A percentile compares a stretch with the other conserved stretches of the same genome.
Conservation (phyloP, 768 basidiomycete species). For the Amanita thiersii region DNA sequence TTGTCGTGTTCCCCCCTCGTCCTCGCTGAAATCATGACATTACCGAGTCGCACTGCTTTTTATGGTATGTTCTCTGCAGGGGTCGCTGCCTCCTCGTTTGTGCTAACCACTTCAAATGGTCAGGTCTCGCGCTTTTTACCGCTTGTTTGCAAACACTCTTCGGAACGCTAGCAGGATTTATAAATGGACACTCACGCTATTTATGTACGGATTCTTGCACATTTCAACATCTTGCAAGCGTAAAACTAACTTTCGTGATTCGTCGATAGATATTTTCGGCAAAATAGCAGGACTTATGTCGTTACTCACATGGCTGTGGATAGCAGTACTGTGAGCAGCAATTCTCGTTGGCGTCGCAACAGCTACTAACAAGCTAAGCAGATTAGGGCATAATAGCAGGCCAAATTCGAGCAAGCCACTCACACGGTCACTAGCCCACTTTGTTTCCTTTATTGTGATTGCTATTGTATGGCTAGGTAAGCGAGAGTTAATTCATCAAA, state of each 20-base stretch:
- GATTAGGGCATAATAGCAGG: constrained; percentile 21
- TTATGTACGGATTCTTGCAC: constrained; percentile 17
- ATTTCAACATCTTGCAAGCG: not conserved
- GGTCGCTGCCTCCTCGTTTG: too few relatives aligned
- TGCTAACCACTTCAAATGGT: too few relatives aligned
- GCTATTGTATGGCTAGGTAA: constrained; percentile 24
- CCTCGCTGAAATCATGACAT: not conserved
- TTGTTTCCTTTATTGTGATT: constrained; percentile 22
- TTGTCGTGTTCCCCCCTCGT: too few relatives aligned
- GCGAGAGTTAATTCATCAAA: constrained; percentile 1
- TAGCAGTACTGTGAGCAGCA: constrained; percentile 22
- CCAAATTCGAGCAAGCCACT: constrained; percentile 21
- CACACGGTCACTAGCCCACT: constrained; percentile 23
- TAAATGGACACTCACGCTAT: constrained; percentile 22
- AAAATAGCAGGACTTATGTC: constrained; percentile 22
- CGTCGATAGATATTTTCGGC: constrained; percentile 21
- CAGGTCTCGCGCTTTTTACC: constrained; percentile 25
- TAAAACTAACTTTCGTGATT: not conserved
- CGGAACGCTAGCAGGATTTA: constrained; percentile 24
- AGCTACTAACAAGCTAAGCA: constrained; percentile 9
- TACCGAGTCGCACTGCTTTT: not conserved
- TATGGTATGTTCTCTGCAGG: constrained; percentile 1
- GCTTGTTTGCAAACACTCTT: constrained; percentile 24
- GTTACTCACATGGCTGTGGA: constrained; percentile 25
- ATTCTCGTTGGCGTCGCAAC: not conserved